Evolutionary conservation across 768 basidiomycete species (phyloP), one percentile per base, ranked within the genome.

Genomic region (Psilocybe cyanescens): DNA sequence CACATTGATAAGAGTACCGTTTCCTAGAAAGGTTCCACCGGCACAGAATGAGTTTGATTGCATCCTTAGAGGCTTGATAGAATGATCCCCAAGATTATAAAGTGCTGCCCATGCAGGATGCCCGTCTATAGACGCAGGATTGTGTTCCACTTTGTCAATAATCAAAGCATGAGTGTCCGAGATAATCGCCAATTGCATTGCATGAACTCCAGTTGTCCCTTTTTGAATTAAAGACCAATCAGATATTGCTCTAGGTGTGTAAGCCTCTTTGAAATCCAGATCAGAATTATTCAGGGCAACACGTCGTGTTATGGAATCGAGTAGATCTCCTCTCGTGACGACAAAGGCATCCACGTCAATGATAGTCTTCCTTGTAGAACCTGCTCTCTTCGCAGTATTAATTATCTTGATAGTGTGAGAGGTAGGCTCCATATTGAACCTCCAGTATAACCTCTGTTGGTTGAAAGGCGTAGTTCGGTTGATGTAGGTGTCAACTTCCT

Each of bases 1-100:
- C 11, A 92, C 89, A 66, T 86, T 91, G 70, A 94, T 76, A 35
- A 94, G 70, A 1, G 90, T 90, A 3, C 92, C 92, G 61, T 94
- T 92, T 24, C 86, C 72, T 6, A 94, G 75, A 70, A 92, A 93
- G 3, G 86, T 81, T 9, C 92, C 92, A 33, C 92, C 90, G 8
- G 92, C 92, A 69, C 92, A 94, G 76, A 94, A 94, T 24, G 92
- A 93, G 70, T 94, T 93, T 4, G 92, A 92, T 66, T 84, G 77
- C 73, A 93, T 81, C 41, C 77, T 68, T 30, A 94, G 78, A 59
- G 90, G 86, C 46, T 73, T 84, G 63, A 90, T 76, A 4, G 79
- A 79, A 67, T 90, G 83, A 9, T 86, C 87, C 30, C 83, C 68
- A 47, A 94, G 76, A 70, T 92, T 85, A 72, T 88, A 93, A 17